Conservation (phyloP, 768 basidiomycete species). For the Lactifluus pinguis region DNA sequence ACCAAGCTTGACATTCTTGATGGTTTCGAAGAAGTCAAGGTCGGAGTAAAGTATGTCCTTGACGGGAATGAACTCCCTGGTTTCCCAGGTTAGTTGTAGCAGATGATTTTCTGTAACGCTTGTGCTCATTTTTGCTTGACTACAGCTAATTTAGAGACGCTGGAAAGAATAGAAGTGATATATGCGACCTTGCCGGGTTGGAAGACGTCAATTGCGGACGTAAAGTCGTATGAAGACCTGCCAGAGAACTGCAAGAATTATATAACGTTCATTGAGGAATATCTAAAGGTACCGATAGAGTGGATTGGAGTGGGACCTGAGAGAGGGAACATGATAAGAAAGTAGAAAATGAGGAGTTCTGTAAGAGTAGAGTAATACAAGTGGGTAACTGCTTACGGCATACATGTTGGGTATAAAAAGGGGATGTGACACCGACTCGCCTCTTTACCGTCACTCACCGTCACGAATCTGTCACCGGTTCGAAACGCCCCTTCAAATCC, state of each 20-base stretch:
- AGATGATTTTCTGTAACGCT: not conserved
- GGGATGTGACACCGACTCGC: slow-evolving; percentile 22
- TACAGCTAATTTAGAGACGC: slow-evolving; percentile 74
- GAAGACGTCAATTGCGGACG: slow-evolving; percentile 64
- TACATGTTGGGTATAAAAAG: slow-evolving; percentile 19
- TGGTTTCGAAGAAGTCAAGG: slow-evolving; percentile 73
- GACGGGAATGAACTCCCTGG: slow-evolving; percentile 71
- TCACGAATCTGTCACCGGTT: slow-evolving; percentile 28
- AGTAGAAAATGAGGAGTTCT: slow-evolving; percentile 5
- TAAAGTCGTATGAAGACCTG: slow-evolving; percentile 58
- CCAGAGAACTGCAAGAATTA: slow-evolving; percentile 84
- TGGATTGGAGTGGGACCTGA: slow-evolving; percentile 94
- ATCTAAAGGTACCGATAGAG: slow-evolving; percentile 61
- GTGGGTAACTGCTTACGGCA: slow-evolving; percentile 22
- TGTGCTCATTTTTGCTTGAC: not conserved
- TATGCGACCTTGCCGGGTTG: slow-evolving; percentile 91
- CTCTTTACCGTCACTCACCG: slow-evolving; percentile 24
- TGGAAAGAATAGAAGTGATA: slow-evolving; percentile 71
- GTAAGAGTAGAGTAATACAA: too few relatives aligned
- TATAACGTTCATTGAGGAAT: slow-evolving; percentile 77
- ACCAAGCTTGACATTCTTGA: slow-evolving; percentile 96
- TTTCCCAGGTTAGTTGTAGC: slow-evolving; percentile 66
- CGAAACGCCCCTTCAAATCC: slow-evolving; percentile 18
- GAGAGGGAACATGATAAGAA: slow-evolving; percentile 63
- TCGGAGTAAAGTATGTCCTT: slow-evolving; percentile 71